phyloP scores from a whole-genome alignment of 176 grass and related monocot species.

The Cymbopogon citratus region DNA sequence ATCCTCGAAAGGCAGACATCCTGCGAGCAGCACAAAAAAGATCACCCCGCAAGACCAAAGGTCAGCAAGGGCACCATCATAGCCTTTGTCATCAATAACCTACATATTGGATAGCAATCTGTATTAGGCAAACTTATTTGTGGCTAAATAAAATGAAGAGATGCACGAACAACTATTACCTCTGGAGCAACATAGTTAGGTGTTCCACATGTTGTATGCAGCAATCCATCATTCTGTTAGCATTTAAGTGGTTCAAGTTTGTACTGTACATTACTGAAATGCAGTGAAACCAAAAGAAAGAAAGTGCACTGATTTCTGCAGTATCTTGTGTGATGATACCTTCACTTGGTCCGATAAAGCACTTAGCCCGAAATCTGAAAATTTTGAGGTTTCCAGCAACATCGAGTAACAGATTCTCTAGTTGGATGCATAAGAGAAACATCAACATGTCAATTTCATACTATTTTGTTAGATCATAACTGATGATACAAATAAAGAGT shows the following conservation, averaged over 20 bases:
- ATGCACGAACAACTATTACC: slow-evolving; percentile 23
- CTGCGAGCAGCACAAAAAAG: slow-evolving; percentile 82
- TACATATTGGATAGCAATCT: slow-evolving; percentile 15
- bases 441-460: not conserved
- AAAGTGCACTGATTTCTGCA: not conserved
- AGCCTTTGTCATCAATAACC: slow-evolving; percentile 87
- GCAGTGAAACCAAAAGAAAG: not conserved
- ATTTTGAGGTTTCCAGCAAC: slow-evolving; percentile 69
- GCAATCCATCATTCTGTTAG: slow-evolving; percentile 67
- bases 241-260: slow-evolving; percentile 15
- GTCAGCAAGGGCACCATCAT: slow-evolving; percentile 80
- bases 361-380: slow-evolving; percentile 87
- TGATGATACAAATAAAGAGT: not conserved
- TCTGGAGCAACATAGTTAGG: slow-evolving; percentile 92
- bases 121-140: not conserved
- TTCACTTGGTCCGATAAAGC: slow-evolving; percentile 76
- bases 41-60: slow-evolving; percentile 95
- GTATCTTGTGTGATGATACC: slow-evolving; percentile 37
- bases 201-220: slow-evolving; percentile 88
- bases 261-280: not conserved
- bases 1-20: slow-evolving; percentile 89
- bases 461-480: not conserved
- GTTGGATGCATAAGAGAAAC: slow-evolving; percentile 30
- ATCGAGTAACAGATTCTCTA: slow-evolving; percentile 83
- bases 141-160: not conserved